Base-by-base conservation (phyloP, 2,329 filamentous ascomycete genomes). In the Aspergillus thermomutatus region DNA sequence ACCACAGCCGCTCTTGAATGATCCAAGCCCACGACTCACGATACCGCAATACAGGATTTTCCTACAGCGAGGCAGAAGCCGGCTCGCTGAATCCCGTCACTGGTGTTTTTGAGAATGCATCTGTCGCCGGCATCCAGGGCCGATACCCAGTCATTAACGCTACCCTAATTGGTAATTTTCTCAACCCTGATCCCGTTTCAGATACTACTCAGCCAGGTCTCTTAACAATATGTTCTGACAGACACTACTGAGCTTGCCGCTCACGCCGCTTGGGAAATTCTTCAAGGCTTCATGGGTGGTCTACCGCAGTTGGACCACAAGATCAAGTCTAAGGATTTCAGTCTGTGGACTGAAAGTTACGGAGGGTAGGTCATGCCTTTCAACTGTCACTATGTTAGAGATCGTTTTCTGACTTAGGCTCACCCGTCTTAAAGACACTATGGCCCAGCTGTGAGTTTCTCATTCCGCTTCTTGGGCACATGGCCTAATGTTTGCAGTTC, bases 191-290 rank as follows among this genome's bases (percentile, higher is more conserved):
- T 8, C 6, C 21, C 3, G 25, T 4, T 17, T 14, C 10, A 8
- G 17, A 41, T 21, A n/a, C 7, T 46, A 17, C 46, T 59, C 53
- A 50, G 26, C 6, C 6, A 41, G 10, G 7, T 14, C 19, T 28
- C 25, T 14, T 7, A 14, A 11, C 40, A 45, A 27, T n/a, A 19
- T 17, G 23, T 21, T 41, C 26, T n/a, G 41, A 45, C 51, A 67
- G 79, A 84, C 57, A 86, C 82, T 2, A 86, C 82, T 1, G 77
- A 83, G 53, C 74, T 83, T 5, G 82, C 83, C 40, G 83, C 83
- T 5, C 70, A 78, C 19, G 81, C 79, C 17, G 77, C 80, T 8
- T 85, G 81, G 79, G 78, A 84, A 60, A 73, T 83, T 26, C 64
- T 85, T 21, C 83, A 84, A 66, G 82, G 76, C 2, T 84, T 85